phyloP scores from a whole-genome alignment of 768 basidiomycete species.

The Dentipellis fragilis region DNA sequence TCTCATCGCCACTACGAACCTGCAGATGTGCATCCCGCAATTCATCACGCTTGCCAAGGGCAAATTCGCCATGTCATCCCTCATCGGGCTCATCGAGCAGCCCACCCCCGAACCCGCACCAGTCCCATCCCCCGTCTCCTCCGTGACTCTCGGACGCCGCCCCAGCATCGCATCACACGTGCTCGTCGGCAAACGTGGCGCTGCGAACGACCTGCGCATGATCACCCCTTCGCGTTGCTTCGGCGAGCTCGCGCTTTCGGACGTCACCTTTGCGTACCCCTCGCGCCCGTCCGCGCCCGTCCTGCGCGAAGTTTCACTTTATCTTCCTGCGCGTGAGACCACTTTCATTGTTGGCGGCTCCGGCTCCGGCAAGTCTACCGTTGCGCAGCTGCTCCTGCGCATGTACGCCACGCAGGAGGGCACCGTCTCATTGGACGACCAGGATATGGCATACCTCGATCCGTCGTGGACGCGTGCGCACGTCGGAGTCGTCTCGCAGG shows the following conservation, averaged over 20 bases:
- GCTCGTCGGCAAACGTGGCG: constrained; percentile 27
- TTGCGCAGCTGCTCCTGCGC: constrained; percentile 54
- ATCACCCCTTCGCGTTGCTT: constrained; percentile 54
- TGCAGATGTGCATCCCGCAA: constrained; percentile 82
- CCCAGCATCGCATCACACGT: constrained; percentile 6
- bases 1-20: constrained; percentile 77
- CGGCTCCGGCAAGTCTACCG: constrained; percentile 70
- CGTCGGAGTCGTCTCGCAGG: constrained; percentile 73
- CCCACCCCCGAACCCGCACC: constrained; percentile 17
- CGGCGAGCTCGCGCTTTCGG: constrained; percentile 59
- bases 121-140: constrained; percentile 1
- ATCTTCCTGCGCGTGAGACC: constrained; percentile 60
- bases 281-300: constrained; percentile 55
- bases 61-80: constrained; percentile 66
- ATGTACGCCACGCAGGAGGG: constrained; percentile 66
- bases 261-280: constrained; percentile 65
- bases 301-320: constrained; percentile 50
- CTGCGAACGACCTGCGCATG: constrained; percentile 36
- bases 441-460: constrained; percentile 69
- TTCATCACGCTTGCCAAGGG: constrained; percentile 72
- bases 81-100: constrained; percentile 48
- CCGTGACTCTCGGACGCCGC: constrained; percentile 9
- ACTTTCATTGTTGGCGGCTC: constrained; percentile 77
- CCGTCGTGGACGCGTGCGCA: constrained; percentile 54
- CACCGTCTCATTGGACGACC: constrained; percentile 70